Evolutionary conservation across 2,329 filamentous ascomycete species (phyloP).

Genomic region (Verticillium dahliae): DNA sequence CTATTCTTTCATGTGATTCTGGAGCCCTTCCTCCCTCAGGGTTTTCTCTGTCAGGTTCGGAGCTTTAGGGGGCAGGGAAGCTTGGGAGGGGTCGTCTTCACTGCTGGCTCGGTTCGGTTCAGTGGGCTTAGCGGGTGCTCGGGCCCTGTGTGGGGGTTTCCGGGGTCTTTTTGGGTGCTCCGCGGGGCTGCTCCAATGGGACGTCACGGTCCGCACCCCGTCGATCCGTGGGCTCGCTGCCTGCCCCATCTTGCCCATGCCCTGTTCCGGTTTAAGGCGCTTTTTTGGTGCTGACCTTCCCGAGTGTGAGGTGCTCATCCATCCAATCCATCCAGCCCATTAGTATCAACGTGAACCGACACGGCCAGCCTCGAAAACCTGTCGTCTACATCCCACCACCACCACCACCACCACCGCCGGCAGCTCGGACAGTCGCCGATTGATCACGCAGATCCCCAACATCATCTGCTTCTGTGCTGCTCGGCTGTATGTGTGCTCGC

Average conservation of each 20-base stretch:
- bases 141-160: background rate
- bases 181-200: background rate
- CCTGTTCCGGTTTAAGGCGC: background rate
- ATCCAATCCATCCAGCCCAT: background rate
- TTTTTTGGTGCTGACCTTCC: background rate
- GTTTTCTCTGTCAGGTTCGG: background rate
- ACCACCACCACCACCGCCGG: background rate
- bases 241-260: background rate
- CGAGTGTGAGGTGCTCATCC: background rate
- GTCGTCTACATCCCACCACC: background rate
- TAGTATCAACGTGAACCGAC: background rate
- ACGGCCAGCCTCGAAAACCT: background rate
- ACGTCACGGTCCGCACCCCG: background rate
- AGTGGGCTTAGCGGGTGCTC: background rate
- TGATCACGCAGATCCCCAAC: background rate
- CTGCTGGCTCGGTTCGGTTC: background rate
- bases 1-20: background rate
- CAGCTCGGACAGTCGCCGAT: background rate
- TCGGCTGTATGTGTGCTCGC: background rate
- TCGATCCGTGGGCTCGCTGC: background rate
- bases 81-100: too few species aligned
- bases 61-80: background rate
- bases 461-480: background rate
- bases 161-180: background rate
- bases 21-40: background rate